phyloP scores from a whole-genome alignment of 1,284 basidiomycete species.

The Leccinum pachyderme region DNA sequence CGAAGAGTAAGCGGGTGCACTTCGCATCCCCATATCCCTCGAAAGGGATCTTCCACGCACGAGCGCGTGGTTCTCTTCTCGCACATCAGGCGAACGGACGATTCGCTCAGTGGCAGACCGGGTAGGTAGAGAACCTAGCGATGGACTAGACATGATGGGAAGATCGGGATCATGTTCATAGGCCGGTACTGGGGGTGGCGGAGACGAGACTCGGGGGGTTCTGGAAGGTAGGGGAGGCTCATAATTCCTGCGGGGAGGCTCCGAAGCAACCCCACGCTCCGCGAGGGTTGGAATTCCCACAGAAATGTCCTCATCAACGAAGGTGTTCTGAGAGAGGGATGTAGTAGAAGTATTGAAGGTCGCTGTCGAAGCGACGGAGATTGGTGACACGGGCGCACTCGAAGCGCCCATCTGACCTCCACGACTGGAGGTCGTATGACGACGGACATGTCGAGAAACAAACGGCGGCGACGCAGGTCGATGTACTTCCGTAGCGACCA shows the following conservation, averaged over 20 bases:
- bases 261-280: conserved; percentile 21
- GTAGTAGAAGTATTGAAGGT: conserved; percentile 25
- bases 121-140: conserved; percentile 18
- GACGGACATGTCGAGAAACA: conserved; percentile 32
- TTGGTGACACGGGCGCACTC: conserved; percentile 35
- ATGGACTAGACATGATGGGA: conserved; percentile 23
- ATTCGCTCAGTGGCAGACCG: conserved; percentile 34
- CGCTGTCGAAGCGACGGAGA: conserved; percentile 28
- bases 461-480: conserved; percentile 33
- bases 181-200: conserved; percentile 8
- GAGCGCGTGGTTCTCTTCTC: conserved; percentile 31
- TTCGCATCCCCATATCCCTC: conserved; percentile 31
- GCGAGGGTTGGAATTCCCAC: conserved; percentile 13
- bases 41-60: conserved; percentile 33
- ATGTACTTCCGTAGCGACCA: conserved; percentile 15
- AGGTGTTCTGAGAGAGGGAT: conserved; percentile 18
- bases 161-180: conserved; percentile 33
- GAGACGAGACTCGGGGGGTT: conserved; percentile 27
- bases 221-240: conserved; percentile 20
- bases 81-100: conserved; percentile 26
- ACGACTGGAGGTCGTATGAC: conserved; percentile 34
- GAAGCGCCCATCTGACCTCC: conserved; percentile 29
- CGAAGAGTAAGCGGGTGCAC: conserved; percentile 34
- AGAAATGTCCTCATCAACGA: conserved; percentile 18
- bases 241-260: conserved; percentile 23